Evolutionary conservation across 2,329 filamentous ascomycete species (phyloP).

Genomic region (Colletotrichum coccodes): DNA sequence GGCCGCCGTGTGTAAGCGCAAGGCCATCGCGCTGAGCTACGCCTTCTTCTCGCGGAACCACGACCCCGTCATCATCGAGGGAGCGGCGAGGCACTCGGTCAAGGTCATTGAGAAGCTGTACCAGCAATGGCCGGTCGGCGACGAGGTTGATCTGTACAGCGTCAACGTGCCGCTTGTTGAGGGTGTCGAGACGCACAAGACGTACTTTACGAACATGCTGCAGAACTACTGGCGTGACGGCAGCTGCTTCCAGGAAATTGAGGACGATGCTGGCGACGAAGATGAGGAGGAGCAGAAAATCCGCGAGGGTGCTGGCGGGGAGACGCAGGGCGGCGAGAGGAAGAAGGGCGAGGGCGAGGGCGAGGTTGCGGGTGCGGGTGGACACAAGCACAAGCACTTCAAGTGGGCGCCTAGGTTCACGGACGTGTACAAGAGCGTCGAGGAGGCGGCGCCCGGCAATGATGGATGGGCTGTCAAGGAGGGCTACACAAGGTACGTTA

Average conservation of each 20-base stretch:
- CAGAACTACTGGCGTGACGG: slow-evolving; percentile 91
- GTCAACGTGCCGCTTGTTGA: slow-evolving; percentile 90
- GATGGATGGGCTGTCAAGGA: slow-evolving; percentile 95
- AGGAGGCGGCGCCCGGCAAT: slow-evolving; percentile 80
- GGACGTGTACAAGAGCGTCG: slow-evolving; percentile 90
- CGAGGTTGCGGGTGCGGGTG: slow-evolving; percentile 45
- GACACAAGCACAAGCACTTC: slow-evolving; percentile 85
- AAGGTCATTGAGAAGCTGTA: slow-evolving; percentile 82
- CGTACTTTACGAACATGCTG: slow-evolving; percentile 86
- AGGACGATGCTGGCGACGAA: slow-evolving; percentile 70
- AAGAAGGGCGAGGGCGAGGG: slow-evolving; percentile 42
- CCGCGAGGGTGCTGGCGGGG: slow-evolving; percentile 69
- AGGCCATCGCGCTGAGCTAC: slow-evolving; percentile 85
- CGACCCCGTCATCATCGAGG: slow-evolving; percentile 82
- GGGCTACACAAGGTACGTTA: slow-evolving; percentile 80
- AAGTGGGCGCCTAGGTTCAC: slow-evolving; percentile 92
- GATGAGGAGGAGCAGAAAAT: slow-evolving; percentile 79
- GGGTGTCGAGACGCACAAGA: slow-evolving; percentile 75
- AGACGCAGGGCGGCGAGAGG: slow-evolving; percentile 41
- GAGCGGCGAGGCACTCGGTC: slow-evolving; percentile 79
- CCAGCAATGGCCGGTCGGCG: slow-evolving; percentile 75
- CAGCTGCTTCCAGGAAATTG: slow-evolving; percentile 86
- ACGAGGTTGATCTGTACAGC: slow-evolving; percentile 83
- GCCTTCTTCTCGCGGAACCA: slow-evolving; percentile 91
- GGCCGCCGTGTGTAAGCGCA: slow-evolving; percentile 75